Conservation (phyloP, 768 basidiomycete genomes). For the Boletus huronensis region DNA sequence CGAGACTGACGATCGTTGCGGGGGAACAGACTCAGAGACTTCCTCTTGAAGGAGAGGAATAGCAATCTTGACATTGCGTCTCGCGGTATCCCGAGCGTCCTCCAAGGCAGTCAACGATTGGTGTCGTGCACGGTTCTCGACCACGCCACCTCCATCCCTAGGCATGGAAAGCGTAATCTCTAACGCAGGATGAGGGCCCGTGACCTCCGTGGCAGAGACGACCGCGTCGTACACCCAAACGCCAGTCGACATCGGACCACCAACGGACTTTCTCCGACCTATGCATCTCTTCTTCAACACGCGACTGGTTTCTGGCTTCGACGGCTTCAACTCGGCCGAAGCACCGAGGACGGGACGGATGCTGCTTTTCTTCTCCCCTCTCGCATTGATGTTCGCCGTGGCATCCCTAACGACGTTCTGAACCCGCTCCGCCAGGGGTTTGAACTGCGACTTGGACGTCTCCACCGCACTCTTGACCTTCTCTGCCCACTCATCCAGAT, state of each 20-base stretch:
- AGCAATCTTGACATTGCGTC: constrained; percentile 19
- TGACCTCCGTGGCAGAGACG: constrained; percentile 40
- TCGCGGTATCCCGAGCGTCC: constrained; percentile 7
- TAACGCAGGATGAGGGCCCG: constrained; percentile 14
- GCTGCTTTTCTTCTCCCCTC: constrained; percentile 11
- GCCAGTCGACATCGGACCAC: constrained; percentile 29
- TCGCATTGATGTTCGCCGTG: constrained; percentile 13
- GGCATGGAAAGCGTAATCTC: constrained; percentile 20
- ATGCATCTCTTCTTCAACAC: constrained; percentile 56
- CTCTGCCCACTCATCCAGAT: constrained; percentile 53
- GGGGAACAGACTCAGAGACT: neutral
- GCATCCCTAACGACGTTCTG: constrained; percentile 14
- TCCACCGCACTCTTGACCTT: constrained; percentile 53
- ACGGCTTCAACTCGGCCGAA: constrained; percentile 16
- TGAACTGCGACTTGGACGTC: constrained; percentile 53
- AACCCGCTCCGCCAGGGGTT: constrained; percentile 45
- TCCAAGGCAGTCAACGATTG: constrained; percentile 24
- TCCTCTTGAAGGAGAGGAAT: constrained; percentile 14
- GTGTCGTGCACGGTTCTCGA: constrained; percentile 19
- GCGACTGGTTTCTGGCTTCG: constrained; percentile 21
- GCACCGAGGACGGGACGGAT: constrained; percentile 27
- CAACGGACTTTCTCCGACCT: constrained; percentile 46
- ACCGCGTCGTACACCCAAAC: constrained; percentile 53
- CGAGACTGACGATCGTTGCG: neutral
- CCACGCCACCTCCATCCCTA: neutral